Evolutionary conservation across 129 eudicot species (phyloP).

Genomic region (Artemisia tridentata): DNA sequence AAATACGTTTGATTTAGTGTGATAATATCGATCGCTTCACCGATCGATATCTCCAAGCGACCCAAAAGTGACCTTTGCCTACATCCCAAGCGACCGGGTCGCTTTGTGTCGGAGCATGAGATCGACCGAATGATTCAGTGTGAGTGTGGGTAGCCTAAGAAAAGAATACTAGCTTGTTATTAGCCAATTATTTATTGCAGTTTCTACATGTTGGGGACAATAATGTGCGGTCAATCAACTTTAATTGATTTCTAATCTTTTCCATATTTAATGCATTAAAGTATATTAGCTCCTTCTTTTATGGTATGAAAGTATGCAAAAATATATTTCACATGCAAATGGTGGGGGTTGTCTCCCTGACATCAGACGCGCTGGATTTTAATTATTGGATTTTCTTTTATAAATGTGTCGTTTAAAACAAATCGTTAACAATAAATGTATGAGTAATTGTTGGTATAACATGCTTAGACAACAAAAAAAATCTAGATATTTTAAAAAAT

Average conservation of each 20-base stretch:
- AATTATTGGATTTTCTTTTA: conserved; percentile 16
- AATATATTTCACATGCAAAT: conserved; percentile 30
- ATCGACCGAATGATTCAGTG: too few species aligned
- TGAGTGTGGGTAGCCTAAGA: too few species aligned
- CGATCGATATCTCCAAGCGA: too few species aligned
- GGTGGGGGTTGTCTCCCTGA: conserved; percentile 18
- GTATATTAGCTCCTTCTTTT: conserved; percentile 14
- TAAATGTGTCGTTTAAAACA: not conserved
- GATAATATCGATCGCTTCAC: too few species aligned
- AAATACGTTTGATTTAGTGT: too few species aligned
- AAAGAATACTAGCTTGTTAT: not conserved
- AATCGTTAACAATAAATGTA: conserved; percentile 1
- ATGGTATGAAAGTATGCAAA: conserved; percentile 20
- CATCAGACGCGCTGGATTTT: conserved; percentile 27
- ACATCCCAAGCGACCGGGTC: too few species aligned
- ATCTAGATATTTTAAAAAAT: too few species aligned
- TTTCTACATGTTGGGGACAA: conserved; percentile 17
- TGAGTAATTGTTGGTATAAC: not conserved
- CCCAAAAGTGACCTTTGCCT: too few species aligned
- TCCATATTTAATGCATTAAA: conserved; percentile 13
- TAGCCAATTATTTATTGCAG: not conserved
- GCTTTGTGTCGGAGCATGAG: too few species aligned
- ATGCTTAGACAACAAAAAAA: too few species aligned
- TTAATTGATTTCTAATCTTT: conserved; percentile 26
- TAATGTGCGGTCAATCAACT: conserved; percentile 21